These are phyloP conservation scores for Picochlorum sp. DNA, from an alignment of 139 green algal species.

Conservation along the genomic window DNA sequence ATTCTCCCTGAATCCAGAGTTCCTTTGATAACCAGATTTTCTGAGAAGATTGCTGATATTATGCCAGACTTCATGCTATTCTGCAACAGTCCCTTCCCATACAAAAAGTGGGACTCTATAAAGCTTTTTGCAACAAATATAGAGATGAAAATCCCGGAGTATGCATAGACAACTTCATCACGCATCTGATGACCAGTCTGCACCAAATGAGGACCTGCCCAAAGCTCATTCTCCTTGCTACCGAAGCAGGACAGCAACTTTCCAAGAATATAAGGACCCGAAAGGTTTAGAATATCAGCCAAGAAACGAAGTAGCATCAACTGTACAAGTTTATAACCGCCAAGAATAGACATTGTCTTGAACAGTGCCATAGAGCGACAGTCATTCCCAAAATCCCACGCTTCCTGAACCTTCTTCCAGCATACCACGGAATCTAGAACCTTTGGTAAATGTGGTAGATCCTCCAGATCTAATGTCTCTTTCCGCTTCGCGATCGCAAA, in stretches of 20 bases:
- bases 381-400: slow-evolving; percentile 25
- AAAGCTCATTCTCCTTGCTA: background rate
- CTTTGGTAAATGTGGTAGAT: slow-evolving; percentile 40
- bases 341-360: slow-evolving; percentile 27
- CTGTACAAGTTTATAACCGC: slow-evolving; percentile 34
- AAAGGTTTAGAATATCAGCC: slow-evolving; percentile 60
- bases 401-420: slow-evolving; percentile 28
- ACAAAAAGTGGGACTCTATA: too few species aligned
- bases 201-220: too few species aligned
- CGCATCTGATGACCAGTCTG: too few species aligned
- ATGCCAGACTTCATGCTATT: too few species aligned
- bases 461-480: slow-evolving; percentile 1
- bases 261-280: slow-evolving; percentile 65
- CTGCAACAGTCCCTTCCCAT: too few species aligned
- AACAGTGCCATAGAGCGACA: slow-evolving; percentile 36
- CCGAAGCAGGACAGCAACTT: slow-evolving; percentile 52
- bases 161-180: too few species aligned
- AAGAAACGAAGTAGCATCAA: slow-evolving; percentile 51
- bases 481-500: too few species aligned
- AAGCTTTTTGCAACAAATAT: too few species aligned
- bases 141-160: too few species aligned
- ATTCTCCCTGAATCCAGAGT: too few species aligned
- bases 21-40: too few species aligned
- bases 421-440: slow-evolving; percentile 28
- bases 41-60: too few species aligned